These are phyloP conservation scores for Coemansia sp. DNA, from an alignment of 192 early-diverging fungal species.

Conservation along the genomic window DNA sequence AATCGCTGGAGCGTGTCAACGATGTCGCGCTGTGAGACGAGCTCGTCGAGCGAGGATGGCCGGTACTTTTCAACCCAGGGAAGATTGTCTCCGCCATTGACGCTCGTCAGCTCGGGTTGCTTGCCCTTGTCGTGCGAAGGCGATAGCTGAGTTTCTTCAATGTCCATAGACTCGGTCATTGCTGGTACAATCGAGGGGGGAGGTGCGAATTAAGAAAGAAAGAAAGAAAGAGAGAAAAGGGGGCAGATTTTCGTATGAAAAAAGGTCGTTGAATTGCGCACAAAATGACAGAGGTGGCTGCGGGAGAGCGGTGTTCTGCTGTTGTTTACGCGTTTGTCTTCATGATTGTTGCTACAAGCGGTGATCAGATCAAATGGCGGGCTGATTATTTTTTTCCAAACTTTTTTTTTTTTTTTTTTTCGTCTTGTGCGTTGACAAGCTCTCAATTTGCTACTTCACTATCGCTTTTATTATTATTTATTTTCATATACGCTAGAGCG, in stretches of 20 bases:
- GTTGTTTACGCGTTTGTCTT: too few species aligned
- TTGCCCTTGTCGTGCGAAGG: constrained; percentile 41
- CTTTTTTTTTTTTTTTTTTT: constrained; percentile 7
- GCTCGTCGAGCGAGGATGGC: constrained; percentile 82
- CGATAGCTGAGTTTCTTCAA: constrained; percentile 24
- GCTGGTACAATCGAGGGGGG: not conserved
- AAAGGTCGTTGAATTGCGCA: too few species aligned
- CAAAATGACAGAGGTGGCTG: too few species aligned
- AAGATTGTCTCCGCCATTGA: constrained; percentile 23
- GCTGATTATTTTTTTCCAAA: too few species aligned
- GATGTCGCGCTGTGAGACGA: constrained; percentile 94
- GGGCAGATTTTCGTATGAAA: not conserved
- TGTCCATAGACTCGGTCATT: constrained; percentile 55
- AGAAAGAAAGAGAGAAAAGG: not conserved
- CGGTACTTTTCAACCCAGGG: constrained; percentile 97
- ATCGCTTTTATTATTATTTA: not conserved
- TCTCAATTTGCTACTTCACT: too few species aligned
- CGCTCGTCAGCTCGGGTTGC: constrained; percentile 12
- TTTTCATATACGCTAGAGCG: not conserved
- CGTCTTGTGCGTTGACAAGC: too few species aligned
- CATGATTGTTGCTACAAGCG: too few species aligned
- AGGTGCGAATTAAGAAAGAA: not conserved
- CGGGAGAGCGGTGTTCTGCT: too few species aligned
- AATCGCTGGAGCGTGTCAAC: constrained; percentile 88
- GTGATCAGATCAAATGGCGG: not conserved